Conservation (phyloP, 2,329 filamentous ascomycete species). For the Aspergillus jensenii region DNA sequence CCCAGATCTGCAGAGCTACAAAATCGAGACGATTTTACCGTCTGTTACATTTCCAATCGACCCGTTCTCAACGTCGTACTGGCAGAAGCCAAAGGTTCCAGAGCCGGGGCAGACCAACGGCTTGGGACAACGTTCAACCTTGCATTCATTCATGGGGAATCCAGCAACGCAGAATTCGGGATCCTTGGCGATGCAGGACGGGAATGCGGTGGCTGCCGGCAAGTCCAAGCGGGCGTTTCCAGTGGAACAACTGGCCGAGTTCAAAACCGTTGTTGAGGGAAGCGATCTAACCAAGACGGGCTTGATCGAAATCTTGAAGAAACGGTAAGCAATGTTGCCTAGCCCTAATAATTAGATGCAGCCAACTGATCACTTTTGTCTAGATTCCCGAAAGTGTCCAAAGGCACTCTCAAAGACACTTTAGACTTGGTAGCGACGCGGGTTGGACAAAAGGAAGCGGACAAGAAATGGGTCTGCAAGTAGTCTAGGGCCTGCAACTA, state of each 20-base stretch:
- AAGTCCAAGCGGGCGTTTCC: constrained; percentile 52
- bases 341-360: neutral
- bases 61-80: constrained; percentile 81
- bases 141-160: constrained; percentile 25
- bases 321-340: constrained; percentile 49
- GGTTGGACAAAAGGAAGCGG: constrained; percentile 60
- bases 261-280: constrained; percentile 69
- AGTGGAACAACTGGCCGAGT: constrained; percentile 61
- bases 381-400: constrained; percentile 68
- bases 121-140: constrained; percentile 15
- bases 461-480: constrained; percentile 64
- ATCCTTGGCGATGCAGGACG: constrained; percentile 12
- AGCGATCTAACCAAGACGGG: constrained; percentile 73
- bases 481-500: constrained; percentile 17
- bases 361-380: constrained; percentile 10
- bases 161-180: constrained; percentile 7
- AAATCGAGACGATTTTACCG: constrained; percentile 71
- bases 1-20: constrained; percentile 59
- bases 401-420: constrained; percentile 69
- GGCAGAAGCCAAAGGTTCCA: constrained; percentile 50
- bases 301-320: constrained; percentile 72
- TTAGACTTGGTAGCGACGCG: constrained; percentile 65
- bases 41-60: constrained; percentile 65
- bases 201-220: constrained; percentile 12
- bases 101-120: constrained; percentile 22